Percentiles rank a stretch among this genome's conserved stretches.
These are phyloP conservation scores for Fusarium aywerte DNA, from an alignment of 2,329 filamentous ascomycete species.

Conservation along the genomic window DNA sequence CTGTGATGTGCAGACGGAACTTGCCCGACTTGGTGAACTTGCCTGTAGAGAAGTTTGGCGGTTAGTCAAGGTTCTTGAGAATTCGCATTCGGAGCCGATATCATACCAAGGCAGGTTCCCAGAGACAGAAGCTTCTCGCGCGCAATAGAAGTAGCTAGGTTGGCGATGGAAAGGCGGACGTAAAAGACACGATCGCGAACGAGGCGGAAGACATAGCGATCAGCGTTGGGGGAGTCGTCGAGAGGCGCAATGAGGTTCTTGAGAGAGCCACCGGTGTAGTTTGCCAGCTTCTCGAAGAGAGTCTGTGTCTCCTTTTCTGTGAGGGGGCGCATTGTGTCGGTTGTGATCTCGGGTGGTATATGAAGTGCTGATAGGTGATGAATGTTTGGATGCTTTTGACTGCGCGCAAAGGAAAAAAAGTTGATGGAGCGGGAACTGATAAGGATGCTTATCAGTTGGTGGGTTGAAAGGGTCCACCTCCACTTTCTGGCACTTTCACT, in stretches of 20 bases:
- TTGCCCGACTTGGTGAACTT: conserved; percentile 98
- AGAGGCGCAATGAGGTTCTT: conserved; percentile 84
- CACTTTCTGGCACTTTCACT: background rate
- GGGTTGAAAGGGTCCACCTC: conserved; percentile 1
- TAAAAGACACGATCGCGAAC: conserved; percentile 91
- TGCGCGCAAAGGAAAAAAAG: conserved; percentile 38
- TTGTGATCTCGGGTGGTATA: background rate
- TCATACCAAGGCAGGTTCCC: conserved; percentile 81
- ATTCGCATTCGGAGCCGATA: background rate
- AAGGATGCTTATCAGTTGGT: conserved; percentile 38
- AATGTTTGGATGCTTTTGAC: conserved; percentile 15
- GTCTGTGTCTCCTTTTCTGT: conserved; percentile 83
- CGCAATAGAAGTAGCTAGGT: conserved; percentile 86
- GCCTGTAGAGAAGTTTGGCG: conserved; percentile 57
- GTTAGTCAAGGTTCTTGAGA: conserved; percentile 18
- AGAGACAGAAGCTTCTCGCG: conserved; percentile 85
- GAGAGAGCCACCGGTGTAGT: conserved; percentile 88
- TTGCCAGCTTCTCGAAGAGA: conserved; percentile 91
- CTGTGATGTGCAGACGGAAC: conserved; percentile 93
- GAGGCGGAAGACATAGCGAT: conserved; percentile 87
- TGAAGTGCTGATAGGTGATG: conserved; percentile 12
- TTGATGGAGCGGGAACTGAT: conserved; percentile 33
- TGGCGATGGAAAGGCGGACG: conserved; percentile 87
- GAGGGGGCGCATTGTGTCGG: conserved; percentile 76
- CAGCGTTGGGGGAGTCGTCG: conserved; percentile 72